Conservation (phyloP, 2,329 filamentous ascomycete genomes). For the Fusarium pseudoanthophilum region DNA sequence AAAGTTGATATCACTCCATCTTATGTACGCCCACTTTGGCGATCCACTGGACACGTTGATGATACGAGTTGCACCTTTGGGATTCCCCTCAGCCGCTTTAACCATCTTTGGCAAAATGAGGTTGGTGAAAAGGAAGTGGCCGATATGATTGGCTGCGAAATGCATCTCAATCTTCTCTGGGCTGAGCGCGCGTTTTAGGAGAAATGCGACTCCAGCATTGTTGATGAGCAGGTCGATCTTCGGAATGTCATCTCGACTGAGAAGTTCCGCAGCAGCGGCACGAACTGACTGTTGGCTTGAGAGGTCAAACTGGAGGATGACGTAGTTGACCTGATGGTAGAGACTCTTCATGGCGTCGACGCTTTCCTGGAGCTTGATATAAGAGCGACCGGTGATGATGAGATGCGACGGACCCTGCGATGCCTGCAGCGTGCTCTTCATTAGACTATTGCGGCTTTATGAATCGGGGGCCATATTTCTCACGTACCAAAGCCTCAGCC, state of each 20-base stretch:
- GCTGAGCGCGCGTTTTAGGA: background rate
- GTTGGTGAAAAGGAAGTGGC: background rate
- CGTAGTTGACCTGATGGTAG: background rate
- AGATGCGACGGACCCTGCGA: background rate
- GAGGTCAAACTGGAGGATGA: background rate
- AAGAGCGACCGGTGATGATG: background rate
- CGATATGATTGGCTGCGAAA: background rate
- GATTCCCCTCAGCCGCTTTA: rapidly evolving
- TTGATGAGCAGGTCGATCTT: background rate
- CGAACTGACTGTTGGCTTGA: background rate
- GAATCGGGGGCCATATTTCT: rapidly evolving
- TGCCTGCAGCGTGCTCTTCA: rapidly evolving
- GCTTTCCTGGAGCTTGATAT: background rate
- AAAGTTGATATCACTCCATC: background rate
- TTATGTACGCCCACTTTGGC: background rate
- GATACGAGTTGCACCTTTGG: background rate
- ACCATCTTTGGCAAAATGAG: background rate
- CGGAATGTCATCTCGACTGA: background rate
- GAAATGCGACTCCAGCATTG: background rate
- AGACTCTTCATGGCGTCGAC: background rate
- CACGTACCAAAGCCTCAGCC: background rate
- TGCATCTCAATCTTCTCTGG: background rate
- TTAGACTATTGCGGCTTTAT: rapidly evolving
- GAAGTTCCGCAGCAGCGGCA: background rate
- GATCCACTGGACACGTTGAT: background rate